These are phyloP conservation scores for Ophiostoma novo-ulmi DNA, from an alignment of 2,329 filamentous ascomycete genomes.

Conservation along the genomic window DNA sequence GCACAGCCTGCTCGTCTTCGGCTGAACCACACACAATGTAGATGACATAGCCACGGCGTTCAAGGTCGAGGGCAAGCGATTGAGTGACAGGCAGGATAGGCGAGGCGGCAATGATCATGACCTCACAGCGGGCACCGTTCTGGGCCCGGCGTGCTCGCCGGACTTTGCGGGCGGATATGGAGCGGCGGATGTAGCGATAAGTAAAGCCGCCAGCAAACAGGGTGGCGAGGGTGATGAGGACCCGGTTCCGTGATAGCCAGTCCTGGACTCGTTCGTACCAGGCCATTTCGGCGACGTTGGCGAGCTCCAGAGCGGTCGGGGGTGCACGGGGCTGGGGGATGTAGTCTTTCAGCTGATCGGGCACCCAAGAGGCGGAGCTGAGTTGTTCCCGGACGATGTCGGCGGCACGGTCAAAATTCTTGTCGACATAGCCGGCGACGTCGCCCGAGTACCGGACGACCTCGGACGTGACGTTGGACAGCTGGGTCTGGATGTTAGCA, in stretches of 20 bases:
- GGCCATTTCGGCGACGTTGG: conserved; percentile 32
- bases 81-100: conserved; percentile 77
- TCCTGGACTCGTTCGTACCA: conserved; percentile 53
- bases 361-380: conserved; percentile 66
- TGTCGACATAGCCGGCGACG: conserved; percentile 74
- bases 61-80: conserved; percentile 78
- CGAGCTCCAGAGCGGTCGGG: conserved; percentile 35
- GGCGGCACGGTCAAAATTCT: conserved; percentile 72
- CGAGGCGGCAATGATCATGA: conserved; percentile 82
- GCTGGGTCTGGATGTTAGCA: conserved; percentile 34
- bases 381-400: conserved; percentile 63
- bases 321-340: conserved; percentile 46
- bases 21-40: conserved; percentile 81
- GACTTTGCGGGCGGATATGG: conserved; percentile 57
- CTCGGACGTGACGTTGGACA: conserved; percentile 54
- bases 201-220: conserved; percentile 63
- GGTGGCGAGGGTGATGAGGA: conserved; percentile 65
- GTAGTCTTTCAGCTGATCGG: conserved; percentile 58
- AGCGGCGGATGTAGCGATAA: conserved; percentile 48
- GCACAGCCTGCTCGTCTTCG: conserved; percentile 77
- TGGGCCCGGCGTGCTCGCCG: conserved; percentile 71
- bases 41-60: conserved; percentile 86
- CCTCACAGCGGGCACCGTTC: conserved; percentile 82
- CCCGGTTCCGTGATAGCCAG: conserved; percentile 69
- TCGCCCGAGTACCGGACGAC: conserved; percentile 65